Conservation (phyloP, 192 early-diverging fungal genomes). For the Obelidium mucronatum region DNA sequence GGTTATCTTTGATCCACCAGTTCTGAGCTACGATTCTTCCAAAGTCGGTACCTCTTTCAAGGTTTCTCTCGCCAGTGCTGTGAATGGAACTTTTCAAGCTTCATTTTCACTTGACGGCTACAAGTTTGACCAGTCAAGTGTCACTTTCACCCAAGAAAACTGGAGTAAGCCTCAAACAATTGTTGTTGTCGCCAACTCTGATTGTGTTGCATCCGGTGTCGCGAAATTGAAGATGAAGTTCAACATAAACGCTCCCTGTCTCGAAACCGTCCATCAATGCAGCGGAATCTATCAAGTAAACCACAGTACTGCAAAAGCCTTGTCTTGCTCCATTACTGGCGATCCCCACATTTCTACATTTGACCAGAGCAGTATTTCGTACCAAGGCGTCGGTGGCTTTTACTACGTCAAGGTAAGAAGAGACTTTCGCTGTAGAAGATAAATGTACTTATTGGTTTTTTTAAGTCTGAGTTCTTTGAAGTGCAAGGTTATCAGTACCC, state of each 20-base stretch:
- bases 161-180: neutral
- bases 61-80: neutral
- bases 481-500: constrained; percentile 10
- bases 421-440: neutral
- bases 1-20: neutral
- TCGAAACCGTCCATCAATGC: neutral
- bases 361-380: neutral
- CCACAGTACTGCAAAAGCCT: neutral
- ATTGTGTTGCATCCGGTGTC: neutral
- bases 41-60: neutral
- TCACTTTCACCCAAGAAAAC: neutral
- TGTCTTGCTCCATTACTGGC: neutral
- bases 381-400: constrained; percentile 6
- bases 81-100: neutral
- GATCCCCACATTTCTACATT: neutral
- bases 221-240: neutral
- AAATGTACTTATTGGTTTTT: neutral
- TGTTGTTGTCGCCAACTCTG: neutral
- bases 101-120: neutral
- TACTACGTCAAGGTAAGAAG: constrained; percentile 7
- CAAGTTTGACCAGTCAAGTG: neutral
- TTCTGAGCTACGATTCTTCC: neutral
- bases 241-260: neutral
- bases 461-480: neutral
- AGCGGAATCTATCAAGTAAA: neutral